A percentile compares a stretch with the other conserved stretches of the same genome.
Conservation (phyloP, 108 stramenopile genomes). For the Skeletonema marinoi region DNA sequence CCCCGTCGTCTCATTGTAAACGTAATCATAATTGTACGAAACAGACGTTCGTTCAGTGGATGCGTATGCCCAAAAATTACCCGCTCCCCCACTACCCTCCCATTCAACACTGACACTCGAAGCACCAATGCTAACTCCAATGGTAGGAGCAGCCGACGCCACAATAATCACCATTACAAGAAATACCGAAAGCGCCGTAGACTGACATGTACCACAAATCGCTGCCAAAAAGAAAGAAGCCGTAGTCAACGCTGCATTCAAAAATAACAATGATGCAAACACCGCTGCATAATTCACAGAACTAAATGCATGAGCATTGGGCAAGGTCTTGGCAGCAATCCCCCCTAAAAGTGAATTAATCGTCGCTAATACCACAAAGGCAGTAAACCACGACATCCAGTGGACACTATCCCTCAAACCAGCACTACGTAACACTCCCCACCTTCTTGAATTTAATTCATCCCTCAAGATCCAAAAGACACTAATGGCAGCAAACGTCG, state of each 20-base stretch:
- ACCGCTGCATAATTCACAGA: slow-evolving; percentile 35
- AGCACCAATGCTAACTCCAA: not conserved
- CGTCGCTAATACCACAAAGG: slow-evolving; percentile 27
- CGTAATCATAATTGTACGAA: not conserved
- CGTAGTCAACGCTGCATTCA: slow-evolving; percentile 46
- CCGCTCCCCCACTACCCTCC: not conserved
- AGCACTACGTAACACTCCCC: slow-evolving; percentile 46
- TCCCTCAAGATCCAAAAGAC: slow-evolving; percentile 44
- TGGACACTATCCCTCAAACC: slow-evolving; percentile 47
- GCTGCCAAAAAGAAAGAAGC: slow-evolving; percentile 55
- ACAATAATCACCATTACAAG: slow-evolving; percentile 38
- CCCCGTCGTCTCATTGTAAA: slow-evolving; percentile 5
- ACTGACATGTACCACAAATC: slow-evolving; percentile 36
- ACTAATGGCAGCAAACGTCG: slow-evolving; percentile 42
- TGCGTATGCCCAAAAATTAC: slow-evolving; percentile 29
- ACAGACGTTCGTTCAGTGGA: slow-evolving; percentile 5
- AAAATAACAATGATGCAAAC: slow-evolving; percentile 46
- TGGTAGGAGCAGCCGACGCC: slow-evolving; percentile 21
- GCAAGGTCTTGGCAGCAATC: slow-evolving; percentile 25
- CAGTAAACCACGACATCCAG: slow-evolving; percentile 51
- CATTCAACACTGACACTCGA: not conserved
- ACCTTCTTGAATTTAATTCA: slow-evolving; percentile 47
- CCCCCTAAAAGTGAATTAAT: slow-evolving; percentile 49
- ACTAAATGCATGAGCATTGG: slow-evolving; percentile 34
- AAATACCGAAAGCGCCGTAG: slow-evolving; percentile 24